Evolutionary conservation across 352 stramenopile species (phyloP).

Genomic region (Phytopythium boreale): DNA sequence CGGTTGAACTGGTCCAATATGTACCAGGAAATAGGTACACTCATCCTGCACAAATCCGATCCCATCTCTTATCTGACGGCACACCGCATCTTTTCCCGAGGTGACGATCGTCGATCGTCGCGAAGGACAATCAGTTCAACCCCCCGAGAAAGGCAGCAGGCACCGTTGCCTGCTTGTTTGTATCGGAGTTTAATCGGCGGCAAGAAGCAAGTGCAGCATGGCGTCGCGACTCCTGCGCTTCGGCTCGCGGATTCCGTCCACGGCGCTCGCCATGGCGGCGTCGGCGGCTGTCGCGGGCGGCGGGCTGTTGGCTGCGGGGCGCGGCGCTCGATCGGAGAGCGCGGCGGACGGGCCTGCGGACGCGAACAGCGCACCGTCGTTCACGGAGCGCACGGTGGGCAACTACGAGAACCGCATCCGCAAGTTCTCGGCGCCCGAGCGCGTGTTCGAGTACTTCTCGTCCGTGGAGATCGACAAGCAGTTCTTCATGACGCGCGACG

Average conservation of each 20-base stretch:
- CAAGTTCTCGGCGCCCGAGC: conserved; percentile 80
- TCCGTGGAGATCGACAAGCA: conserved; percentile 79
- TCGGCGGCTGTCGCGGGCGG: conserved; percentile 11
- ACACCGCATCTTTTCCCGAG: not conserved
- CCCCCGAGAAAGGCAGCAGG: not conserved
- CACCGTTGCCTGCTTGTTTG: not conserved
- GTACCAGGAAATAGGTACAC: too few species aligned
- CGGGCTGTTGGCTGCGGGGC: conserved; percentile 6
- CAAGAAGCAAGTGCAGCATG: conserved; percentile 5
- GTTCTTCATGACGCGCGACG: conserved; percentile 80
- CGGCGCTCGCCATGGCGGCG: conserved; percentile 3
- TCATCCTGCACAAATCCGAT: not conserved
- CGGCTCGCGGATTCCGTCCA: conserved; percentile 12
- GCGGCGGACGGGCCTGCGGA: not conserved
- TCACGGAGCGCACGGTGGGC: conserved; percentile 77
- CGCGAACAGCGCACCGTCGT: conserved; percentile 23
- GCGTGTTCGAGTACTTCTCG: conserved; percentile 90
- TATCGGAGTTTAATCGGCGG: not conserved
- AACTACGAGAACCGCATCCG: conserved; percentile 89
- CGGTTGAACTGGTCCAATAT: too few species aligned
- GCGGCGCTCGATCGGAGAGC: conserved; percentile 18
- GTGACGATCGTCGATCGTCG: not conserved
- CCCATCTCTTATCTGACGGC: not conserved
- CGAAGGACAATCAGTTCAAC: not conserved
- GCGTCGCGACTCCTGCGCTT: conserved; percentile 31